These are phyloP conservation scores for Solanum dulcamara DNA, from an alignment of 257 asterid species.

Conservation along the genomic window DNA sequence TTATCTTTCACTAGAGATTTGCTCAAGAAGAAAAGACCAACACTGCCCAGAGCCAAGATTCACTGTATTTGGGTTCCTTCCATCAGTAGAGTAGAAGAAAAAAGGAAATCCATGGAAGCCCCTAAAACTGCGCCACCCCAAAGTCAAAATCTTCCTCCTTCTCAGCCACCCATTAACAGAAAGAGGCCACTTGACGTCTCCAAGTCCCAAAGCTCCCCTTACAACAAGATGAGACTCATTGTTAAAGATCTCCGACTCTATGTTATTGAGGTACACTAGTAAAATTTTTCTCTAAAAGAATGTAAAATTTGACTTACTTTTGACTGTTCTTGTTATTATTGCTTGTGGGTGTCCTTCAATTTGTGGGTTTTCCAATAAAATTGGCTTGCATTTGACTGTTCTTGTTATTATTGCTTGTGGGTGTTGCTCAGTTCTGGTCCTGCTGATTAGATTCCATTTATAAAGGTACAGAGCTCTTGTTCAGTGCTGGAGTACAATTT, in stretches of 20 bases:
- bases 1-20: too few relatives aligned
- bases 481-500: not conserved
- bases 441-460: not conserved
- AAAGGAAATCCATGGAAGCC: slow-evolving; percentile 21
- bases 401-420: not conserved
- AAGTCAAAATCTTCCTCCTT: not conserved
- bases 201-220: slow-evolving; percentile 36
- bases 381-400: not conserved
- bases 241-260: slow-evolving; percentile 70
- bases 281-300: not conserved
- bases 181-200: slow-evolving; percentile 43
- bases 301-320: not conserved
- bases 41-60: not conserved
- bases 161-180: slow-evolving; percentile 14
- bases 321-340: not conserved
- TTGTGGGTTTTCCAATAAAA: not conserved
- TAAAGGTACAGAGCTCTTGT: not conserved
- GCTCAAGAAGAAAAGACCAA: not conserved
- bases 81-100: not conserved
- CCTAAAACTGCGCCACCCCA: slow-evolving; percentile 3
- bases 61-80: not conserved
- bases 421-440: not conserved
- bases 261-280: slow-evolving; percentile 50
- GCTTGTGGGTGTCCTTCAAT: not conserved
- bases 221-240: slow-evolving; percentile 53